Evolutionary conservation across 2,329 filamentous ascomycete species (phyloP).

Genomic region (Pseudogymnoascus sp.): DNA sequence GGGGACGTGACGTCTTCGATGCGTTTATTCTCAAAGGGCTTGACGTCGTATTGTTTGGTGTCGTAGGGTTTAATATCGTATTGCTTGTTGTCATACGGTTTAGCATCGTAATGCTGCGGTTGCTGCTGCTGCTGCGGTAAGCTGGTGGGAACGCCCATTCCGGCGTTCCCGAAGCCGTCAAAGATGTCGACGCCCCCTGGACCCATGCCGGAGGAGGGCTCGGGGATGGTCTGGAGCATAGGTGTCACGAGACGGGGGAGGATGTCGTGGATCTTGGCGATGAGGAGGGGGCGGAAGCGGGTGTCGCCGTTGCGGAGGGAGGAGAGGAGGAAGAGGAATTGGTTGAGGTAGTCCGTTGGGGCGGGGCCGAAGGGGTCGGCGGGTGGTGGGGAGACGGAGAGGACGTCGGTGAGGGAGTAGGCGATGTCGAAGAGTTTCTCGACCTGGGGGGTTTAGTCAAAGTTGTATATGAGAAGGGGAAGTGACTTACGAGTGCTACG

Average conservation of each 20-base stretch:
- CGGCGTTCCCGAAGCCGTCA: conserved; percentile 57
- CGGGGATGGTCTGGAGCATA: conserved; percentile 52
- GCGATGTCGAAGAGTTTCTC: conserved; percentile 76
- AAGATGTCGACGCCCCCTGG: conserved; percentile 49
- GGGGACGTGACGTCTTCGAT: neutral
- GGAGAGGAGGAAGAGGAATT: conserved; percentile 60
- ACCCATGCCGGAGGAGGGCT: conserved; percentile 37
- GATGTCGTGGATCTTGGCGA: conserved; percentile 68
- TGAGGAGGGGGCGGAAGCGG: conserved; percentile 68
- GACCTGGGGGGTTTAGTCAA: conserved; percentile 38
- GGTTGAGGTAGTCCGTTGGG: conserved; percentile 66
- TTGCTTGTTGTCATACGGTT: neutral
- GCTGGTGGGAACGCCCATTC: conserved; percentile 40
- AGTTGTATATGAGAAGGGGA: neutral
- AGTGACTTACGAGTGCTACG: conserved; percentile 57
- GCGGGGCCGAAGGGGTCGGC: conserved; percentile 57
- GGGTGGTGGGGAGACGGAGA: conserved; percentile 56
- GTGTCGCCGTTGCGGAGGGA: conserved; percentile 67
- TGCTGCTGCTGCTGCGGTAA: conserved; percentile 14
- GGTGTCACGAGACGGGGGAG: conserved; percentile 56
- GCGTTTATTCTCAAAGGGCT: neutral
- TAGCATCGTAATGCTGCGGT: too few relatives aligned
- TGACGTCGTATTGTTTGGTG: neutral
- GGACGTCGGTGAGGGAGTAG: conserved; percentile 64
- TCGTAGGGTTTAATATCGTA: neutral